Evolutionary conservation across 2,329 filamentous ascomycete genomes (phyloP).

Genomic region (Pseudocercospora vitis): DNA sequence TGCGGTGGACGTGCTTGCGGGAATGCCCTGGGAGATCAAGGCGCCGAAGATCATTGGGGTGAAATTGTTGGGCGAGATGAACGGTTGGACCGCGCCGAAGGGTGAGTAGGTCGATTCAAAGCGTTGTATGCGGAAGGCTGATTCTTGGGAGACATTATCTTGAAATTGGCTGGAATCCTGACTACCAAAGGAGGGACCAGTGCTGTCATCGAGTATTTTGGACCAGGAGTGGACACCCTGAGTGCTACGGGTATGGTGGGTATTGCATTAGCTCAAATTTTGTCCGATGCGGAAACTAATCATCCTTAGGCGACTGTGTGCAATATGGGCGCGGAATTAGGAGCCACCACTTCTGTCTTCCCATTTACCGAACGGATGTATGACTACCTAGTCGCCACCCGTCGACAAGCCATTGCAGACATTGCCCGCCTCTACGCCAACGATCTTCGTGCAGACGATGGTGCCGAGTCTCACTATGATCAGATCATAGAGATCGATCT

Average conservation of each 20-base stretch:
- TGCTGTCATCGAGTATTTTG: constrained; percentile 48
- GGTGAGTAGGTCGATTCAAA: too few relatives aligned
- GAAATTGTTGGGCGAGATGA: constrained; percentile 77
- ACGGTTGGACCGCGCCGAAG: constrained; percentile 91
- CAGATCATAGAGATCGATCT: constrained; percentile 96
- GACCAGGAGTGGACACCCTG: constrained; percentile 71
- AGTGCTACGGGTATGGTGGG: constrained; percentile 87
- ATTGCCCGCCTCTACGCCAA: constrained; percentile 80
- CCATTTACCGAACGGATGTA: constrained; percentile 98
- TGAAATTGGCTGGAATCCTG: constrained; percentile 93
- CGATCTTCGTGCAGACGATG: constrained; percentile 83
- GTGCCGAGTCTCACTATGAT: constrained; percentile 93
- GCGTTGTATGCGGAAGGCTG: too few relatives aligned
- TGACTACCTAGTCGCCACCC: constrained; percentile 90
- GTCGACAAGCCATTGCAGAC: constrained; percentile 86
- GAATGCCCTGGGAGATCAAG: constrained; percentile 97
- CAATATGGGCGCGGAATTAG: constrained; percentile 62
- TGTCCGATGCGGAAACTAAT: background rate
- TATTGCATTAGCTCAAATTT: constrained; percentile 52
- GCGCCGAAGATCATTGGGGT: constrained; percentile 96
- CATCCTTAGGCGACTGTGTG: background rate
- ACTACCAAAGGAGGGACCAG: constrained; percentile 98
- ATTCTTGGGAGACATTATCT: constrained; percentile 97
- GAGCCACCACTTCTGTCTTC: constrained; percentile 91
- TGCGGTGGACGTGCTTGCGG: constrained; percentile 97